Conservation (phyloP, 768 basidiomycete species). For the Cystoderma amianthinum region DNA sequence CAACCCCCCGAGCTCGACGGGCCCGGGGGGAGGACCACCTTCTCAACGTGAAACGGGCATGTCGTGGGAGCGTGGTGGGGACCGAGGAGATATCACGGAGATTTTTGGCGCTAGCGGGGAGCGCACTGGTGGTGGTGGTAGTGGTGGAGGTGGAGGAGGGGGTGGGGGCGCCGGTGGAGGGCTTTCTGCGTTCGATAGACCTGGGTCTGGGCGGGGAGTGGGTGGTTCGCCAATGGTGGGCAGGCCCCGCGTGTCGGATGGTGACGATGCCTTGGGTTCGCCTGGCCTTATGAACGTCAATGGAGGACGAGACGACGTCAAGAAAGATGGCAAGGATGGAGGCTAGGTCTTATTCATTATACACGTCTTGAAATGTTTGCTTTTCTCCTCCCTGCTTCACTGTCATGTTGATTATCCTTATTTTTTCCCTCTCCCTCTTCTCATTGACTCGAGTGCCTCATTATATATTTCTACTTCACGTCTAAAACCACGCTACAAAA, state of each 20-base stretch:
- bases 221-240: neutral
- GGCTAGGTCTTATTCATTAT: too few relatives aligned
- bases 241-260: neutral
- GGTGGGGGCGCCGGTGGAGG: neutral
- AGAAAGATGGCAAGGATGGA: neutral
- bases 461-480: too few relatives aligned
- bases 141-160: neutral
- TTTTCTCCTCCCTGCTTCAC: too few relatives aligned
- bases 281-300: neutral
- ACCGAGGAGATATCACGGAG: conserved; percentile 6
- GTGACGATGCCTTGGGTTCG: neutral
- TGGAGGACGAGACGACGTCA: neutral
- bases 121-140: conserved; percentile 1
- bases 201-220: neutral
- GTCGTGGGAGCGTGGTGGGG: conserved; percentile 23
- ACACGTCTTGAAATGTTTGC: too few relatives aligned
- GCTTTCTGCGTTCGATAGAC: neutral
- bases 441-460: too few relatives aligned
- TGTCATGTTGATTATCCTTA: too few relatives aligned
- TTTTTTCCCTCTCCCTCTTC: too few relatives aligned
- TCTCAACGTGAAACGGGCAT: conserved; percentile 12
- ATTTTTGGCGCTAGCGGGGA: conserved; percentile 8
- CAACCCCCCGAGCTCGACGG: conserved; percentile 5
- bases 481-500: too few relatives aligned
- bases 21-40: conserved; percentile 5